Evolutionary conservation across 805 yeast genomes (phyloP).

Genomic region (Metschnikowia vanudenii): DNA sequence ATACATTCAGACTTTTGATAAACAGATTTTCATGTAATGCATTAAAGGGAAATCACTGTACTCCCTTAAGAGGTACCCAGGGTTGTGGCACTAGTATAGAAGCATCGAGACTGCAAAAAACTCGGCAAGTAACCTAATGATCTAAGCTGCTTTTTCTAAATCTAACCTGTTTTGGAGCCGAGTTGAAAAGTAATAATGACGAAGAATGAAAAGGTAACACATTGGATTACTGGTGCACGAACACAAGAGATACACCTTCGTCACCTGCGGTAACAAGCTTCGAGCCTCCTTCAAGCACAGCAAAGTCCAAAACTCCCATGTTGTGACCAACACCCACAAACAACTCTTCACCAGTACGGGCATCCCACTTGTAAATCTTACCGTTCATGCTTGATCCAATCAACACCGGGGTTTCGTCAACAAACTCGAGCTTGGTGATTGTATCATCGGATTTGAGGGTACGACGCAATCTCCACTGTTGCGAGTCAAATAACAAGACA

Average conservation of each 20-base stretch:
- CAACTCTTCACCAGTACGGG: slow-evolving; percentile 75
- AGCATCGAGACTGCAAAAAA: neutral
- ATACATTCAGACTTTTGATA: too few relatives aligned
- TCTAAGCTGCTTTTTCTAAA: neutral
- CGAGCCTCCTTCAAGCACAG: slow-evolving; percentile 60
- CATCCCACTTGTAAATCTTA: slow-evolving; percentile 81
- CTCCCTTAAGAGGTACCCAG: neutral
- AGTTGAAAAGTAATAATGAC: neutral
- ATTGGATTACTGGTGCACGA: slow-evolving; percentile 22
- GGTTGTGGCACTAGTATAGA: neutral
- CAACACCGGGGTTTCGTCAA: slow-evolving; percentile 55
- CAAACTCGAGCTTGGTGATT: slow-evolving; percentile 73
- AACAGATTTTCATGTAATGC: neutral
- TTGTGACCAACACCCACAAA: slow-evolving; percentile 88
- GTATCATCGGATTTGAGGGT: slow-evolving; percentile 73
- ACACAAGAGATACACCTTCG: slow-evolving; percentile 88
- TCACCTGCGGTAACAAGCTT: slow-evolving; percentile 91
- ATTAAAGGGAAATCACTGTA: neutral
- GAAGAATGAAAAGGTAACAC: neutral
- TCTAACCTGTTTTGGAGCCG: too few relatives aligned
- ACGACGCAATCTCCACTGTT: slow-evolving; percentile 83
- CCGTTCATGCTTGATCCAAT: slow-evolving; percentile 84
- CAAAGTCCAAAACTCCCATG: slow-evolving; percentile 90
- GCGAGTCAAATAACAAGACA: slow-evolving; percentile 75
- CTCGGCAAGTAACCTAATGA: neutral